phyloP scores from a whole-genome alignment of 371 early-diverging fungal genomes.

The Coemansia sp. region DNA sequence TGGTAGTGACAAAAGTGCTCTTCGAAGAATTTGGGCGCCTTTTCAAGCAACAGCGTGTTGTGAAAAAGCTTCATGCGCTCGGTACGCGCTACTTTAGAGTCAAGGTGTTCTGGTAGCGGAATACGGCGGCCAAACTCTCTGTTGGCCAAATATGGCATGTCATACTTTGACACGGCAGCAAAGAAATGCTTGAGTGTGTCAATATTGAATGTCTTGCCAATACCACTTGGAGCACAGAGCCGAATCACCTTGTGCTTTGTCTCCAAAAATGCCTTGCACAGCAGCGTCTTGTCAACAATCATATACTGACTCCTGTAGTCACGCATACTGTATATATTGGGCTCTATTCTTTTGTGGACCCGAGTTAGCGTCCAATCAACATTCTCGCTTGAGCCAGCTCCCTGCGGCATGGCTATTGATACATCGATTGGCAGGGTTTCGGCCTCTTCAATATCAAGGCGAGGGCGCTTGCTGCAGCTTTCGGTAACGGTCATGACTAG shows the following conservation, averaged over 20 bases:
- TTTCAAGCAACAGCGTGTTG: background rate
- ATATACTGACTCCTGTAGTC: background rate
- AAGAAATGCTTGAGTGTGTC: background rate
- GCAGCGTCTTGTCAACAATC: conserved; percentile 6
- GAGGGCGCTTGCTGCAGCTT: background rate
- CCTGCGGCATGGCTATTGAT: background rate
- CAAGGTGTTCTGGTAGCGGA: background rate
- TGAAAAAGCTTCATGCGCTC: conserved; percentile 11
- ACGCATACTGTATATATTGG: background rate
- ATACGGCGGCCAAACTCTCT: background rate
- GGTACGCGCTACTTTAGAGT: background rate
- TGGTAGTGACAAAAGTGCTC: conserved; percentile 11
- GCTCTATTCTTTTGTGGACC: background rate
- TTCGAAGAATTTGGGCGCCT: background rate
- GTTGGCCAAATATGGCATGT: background rate
- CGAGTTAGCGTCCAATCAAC: background rate
- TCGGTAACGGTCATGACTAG: too few species aligned
- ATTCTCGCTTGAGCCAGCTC: background rate
- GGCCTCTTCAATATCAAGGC: background rate
- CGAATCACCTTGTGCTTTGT: conserved; percentile 4
- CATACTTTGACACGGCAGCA: conserved; percentile 1
- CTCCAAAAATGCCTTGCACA: conserved; percentile 8
- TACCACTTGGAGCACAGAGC: conserved; percentile 6
- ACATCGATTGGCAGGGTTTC: background rate
- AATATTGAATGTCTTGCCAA: background rate